Conservation (phyloP, 768 basidiomycete genomes). For the Exsudoporus frostii region DNA sequence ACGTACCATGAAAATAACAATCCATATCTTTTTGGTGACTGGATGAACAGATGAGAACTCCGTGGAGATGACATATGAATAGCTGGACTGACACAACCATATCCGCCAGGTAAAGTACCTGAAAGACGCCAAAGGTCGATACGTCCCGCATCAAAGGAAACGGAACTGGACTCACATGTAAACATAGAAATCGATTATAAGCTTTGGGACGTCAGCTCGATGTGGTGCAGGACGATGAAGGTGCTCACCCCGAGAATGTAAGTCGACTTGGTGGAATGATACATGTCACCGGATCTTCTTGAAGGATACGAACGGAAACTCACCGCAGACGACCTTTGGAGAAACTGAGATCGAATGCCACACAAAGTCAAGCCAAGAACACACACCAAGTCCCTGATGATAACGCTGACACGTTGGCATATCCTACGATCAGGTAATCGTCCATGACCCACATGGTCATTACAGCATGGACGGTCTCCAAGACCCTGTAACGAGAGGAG, state of each 20-base stretch:
- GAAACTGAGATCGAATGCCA: not conserved
- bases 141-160: not conserved
- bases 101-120: conserved; percentile 31
- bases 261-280: conserved; percentile 9
- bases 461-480: conserved; percentile 22
- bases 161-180: conserved; percentile 15
- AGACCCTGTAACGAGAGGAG: conserved; percentile 2
- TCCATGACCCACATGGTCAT: conserved; percentile 26
- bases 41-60: conserved; percentile 2
- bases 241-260: conserved; percentile 24
- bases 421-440: conserved; percentile 21
- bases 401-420: conserved; percentile 9
- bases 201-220: conserved; percentile 12
- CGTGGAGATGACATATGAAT: not conserved
- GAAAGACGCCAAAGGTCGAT: not conserved
- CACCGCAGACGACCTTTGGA: conserved; percentile 16
- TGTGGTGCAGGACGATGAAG: not conserved
- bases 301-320: not conserved
- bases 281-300: not conserved
- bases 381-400: conserved; percentile 22
- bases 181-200: conserved; percentile 28
- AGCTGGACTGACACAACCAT: conserved; percentile 24
- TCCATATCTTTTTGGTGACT: conserved; percentile 17
- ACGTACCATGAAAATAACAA: conserved; percentile 22
- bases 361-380: not conserved